Conservation (phyloP, 1,284 basidiomycete genomes). For the Fomitiporia mediterranea region DNA sequence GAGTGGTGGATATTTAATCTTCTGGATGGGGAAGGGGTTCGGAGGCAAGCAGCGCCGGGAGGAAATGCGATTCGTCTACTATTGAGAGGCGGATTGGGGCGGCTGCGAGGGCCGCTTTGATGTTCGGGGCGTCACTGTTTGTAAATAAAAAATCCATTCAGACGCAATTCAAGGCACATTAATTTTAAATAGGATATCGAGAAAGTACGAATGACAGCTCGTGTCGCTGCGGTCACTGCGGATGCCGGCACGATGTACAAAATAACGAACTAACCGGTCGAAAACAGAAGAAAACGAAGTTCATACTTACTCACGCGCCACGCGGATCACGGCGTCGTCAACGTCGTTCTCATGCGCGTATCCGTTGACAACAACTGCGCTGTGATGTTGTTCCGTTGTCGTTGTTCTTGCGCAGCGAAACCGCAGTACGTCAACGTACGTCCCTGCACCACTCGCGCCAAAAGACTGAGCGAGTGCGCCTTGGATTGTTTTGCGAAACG, state of each 20-base stretch:
- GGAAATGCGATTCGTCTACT: slow-evolving; percentile 5
- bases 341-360: slow-evolving; percentile 27
- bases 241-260: not conserved
- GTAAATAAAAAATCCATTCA: not conserved
- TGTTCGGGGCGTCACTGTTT: not conserved
- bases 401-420: slow-evolving; percentile 20
- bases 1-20: too few species aligned
- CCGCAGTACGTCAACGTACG: slow-evolving; percentile 40
- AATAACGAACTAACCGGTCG: not conserved
- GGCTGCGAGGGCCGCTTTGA: slow-evolving; percentile 6
- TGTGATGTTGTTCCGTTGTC: not conserved
- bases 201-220: not conserved
- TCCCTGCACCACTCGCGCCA: slow-evolving; percentile 36
- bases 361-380: too few species aligned
- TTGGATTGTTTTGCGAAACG: slow-evolving; percentile 39
- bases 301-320: slow-evolving; percentile 29
- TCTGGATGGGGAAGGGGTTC: not conserved
- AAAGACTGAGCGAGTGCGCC: slow-evolving; percentile 40
- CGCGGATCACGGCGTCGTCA: slow-evolving; percentile 34
- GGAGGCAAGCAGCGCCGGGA: slow-evolving; percentile 5
- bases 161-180: not conserved
- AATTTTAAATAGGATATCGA: not conserved
- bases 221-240: not conserved
- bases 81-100: slow-evolving; percentile 1
- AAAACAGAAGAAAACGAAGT: not conserved